Evolutionary conservation across 2,329 filamentous ascomycete species (phyloP).

Genomic region (Tolypocladium paradoxum): DNA sequence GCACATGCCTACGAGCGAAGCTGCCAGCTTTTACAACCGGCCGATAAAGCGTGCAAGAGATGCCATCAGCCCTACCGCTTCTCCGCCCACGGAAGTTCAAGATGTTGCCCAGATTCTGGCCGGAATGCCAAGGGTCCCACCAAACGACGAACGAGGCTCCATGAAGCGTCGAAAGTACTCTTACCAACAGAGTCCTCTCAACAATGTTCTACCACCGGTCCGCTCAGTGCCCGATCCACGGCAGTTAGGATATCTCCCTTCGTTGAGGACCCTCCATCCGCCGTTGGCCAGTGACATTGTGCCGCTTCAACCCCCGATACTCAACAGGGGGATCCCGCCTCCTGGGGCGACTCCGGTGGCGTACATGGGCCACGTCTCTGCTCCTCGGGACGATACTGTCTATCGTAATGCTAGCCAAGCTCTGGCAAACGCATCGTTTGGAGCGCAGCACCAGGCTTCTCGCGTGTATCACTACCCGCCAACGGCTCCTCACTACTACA

Average conservation of each 20-base stretch:
- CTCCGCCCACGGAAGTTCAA: neutral
- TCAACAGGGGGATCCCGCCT: neutral
- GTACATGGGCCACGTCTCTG: neutral
- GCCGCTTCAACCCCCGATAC: neutral
- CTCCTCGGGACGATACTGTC: neutral
- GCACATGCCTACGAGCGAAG: neutral
- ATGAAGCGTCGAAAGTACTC: neutral
- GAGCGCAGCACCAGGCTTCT: neutral
- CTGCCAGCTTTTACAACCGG: neutral
- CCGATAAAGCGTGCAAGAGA: neutral
- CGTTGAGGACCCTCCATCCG: slow-evolving; percentile 1
- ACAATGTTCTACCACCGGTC: neutral
- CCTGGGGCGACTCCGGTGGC: neutral
- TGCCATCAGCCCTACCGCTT: neutral
- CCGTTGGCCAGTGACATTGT: neutral
- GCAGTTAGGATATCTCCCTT: neutral
- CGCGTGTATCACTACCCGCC: neutral
- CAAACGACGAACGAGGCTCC: neutral
- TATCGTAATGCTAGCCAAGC: neutral
- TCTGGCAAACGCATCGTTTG: neutral
- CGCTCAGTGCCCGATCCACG: neutral
- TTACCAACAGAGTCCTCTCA: neutral
- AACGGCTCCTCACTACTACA: neutral
- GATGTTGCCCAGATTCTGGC: slow-evolving; percentile 2
- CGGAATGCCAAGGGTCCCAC: neutral